These are phyloP conservation scores for Irpex sp. DNA, from an alignment of 1,284 basidiomycete genomes.

Conservation along the genomic window DNA sequence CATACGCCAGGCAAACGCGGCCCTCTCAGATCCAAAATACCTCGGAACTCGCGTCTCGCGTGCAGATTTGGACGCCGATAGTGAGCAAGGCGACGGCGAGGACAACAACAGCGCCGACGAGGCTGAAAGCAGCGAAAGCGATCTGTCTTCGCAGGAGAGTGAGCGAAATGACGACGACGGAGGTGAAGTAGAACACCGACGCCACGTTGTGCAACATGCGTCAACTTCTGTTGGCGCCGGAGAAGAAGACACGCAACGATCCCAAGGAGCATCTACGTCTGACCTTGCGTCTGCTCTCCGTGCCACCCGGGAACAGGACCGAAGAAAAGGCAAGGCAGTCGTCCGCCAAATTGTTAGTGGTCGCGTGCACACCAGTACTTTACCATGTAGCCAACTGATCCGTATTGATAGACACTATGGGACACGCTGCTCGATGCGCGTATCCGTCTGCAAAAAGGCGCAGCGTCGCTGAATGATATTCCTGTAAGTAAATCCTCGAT, in stretches of 20 bases:
- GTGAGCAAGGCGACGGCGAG: not conserved
- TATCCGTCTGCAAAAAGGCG: conserved; percentile 85
- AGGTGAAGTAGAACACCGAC: not conserved
- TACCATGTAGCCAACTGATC: conserved; percentile 5
- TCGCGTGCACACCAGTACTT: not conserved
- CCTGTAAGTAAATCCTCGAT: conserved; percentile 35
- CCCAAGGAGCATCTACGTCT: not conserved
- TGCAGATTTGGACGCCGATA: conserved; percentile 40
- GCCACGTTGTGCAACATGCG: conserved; percentile 3
- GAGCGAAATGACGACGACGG: not conserved
- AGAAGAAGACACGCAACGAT: conserved; percentile 13
- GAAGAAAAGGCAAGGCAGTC: conserved; percentile 78
- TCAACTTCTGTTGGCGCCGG: conserved; percentile 5
- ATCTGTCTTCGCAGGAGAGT: not conserved
- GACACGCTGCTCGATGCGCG: conserved; percentile 83
- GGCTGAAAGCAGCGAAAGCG: not conserved
- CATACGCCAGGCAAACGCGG: conserved; percentile 61
- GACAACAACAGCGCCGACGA: not conserved
- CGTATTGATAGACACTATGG: conserved; percentile 65
- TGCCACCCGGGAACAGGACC: conserved; percentile 61
- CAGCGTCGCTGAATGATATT: conserved; percentile 60
- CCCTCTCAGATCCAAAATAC: conserved; percentile 73
- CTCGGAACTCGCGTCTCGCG: conserved; percentile 63
- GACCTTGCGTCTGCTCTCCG: conserved; percentile 53
- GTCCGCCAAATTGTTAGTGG: conserved; percentile 68